Conservation (phyloP, 1,284 basidiomycete genomes). For the Trametes pubescens region DNA sequence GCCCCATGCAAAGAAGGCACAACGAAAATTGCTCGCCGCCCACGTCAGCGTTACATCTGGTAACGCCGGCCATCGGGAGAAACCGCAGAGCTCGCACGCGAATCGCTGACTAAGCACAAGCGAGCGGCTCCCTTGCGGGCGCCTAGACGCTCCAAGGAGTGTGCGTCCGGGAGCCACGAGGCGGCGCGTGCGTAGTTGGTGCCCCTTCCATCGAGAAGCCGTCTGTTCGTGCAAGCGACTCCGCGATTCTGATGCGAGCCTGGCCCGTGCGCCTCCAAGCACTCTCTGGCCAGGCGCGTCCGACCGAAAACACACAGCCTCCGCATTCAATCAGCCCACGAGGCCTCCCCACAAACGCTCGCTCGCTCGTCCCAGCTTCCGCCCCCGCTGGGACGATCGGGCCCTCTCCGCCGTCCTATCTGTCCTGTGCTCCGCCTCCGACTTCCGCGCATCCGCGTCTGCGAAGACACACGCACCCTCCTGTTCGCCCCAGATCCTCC, state of each 20-base stretch:
- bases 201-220: slow-evolving; percentile 14
- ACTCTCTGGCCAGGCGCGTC: background rate
- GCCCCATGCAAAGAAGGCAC: background rate
- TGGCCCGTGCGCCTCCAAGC: slow-evolving; percentile 10
- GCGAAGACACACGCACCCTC: background rate
- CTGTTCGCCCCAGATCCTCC: slow-evolving; percentile 9
- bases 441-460: slow-evolving; percentile 2
- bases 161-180: slow-evolving; percentile 23
- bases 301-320: slow-evolving; percentile 15
- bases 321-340: slow-evolving; percentile 2
- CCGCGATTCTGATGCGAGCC: slow-evolving; percentile 18
- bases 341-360: slow-evolving; percentile 9
- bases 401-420: background rate
- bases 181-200: slow-evolving; percentile 6
- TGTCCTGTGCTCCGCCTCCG: background rate
- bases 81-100: slow-evolving; percentile 1
- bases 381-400: background rate
- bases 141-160: background rate
- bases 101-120: background rate
- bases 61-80: slow-evolving; percentile 2
- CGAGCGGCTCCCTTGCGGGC: background rate
- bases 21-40: slow-evolving; percentile 13
- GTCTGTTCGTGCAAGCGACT: slow-evolving; percentile 5
- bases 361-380: background rate
- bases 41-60: slow-evolving; percentile 15